phyloP scores from a whole-genome alignment of 352 stramenopile genomes.

The Pythium rishiriense region DNA sequence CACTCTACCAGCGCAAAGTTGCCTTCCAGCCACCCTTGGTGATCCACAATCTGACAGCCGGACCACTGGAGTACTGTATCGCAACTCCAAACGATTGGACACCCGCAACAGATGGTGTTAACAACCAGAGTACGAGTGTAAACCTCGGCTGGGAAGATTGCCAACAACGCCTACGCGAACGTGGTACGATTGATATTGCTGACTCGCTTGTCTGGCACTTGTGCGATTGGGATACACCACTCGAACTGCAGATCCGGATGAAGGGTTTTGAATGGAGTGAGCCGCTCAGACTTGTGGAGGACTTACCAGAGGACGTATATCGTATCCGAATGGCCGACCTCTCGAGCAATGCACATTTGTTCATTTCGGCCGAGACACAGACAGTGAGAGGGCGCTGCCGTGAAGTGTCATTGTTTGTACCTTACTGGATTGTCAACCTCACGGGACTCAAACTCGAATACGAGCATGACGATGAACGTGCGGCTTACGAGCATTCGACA shows the following conservation, averaged over 20 bases:
- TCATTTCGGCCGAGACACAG: constrained; percentile 66
- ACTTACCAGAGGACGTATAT: constrained; percentile 47
- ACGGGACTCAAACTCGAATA: constrained; percentile 84
- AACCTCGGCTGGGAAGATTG: constrained; percentile 73
- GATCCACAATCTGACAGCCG: constrained; percentile 79
- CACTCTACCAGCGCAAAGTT: constrained; percentile 71
- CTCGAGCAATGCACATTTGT: constrained; percentile 70
- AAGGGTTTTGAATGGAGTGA: constrained; percentile 89
- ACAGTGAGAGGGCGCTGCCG: constrained; percentile 53
- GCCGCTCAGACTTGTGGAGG: constrained; percentile 48
- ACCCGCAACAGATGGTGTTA: constrained; percentile 43
- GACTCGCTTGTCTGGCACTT: constrained; percentile 85
- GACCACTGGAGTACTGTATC: constrained; percentile 69
- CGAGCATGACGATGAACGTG: constrained; percentile 78
- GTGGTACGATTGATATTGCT: constrained; percentile 72
- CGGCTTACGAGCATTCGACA: constrained; percentile 63
- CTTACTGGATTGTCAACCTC: constrained; percentile 89
- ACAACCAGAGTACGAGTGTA: constrained; percentile 34
- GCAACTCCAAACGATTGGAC: constrained; percentile 74
- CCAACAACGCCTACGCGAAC: constrained; percentile 75
- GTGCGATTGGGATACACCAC: constrained; percentile 71
- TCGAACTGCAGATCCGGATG: constrained; percentile 78
- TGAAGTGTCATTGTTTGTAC: constrained; percentile 82
- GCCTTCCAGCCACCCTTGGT: constrained; percentile 78
- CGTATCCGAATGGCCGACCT: constrained; percentile 81